phyloP scores from a whole-genome alignment of 169 alveolate genomes.

The Cyclospora cayetanensis region DNA sequence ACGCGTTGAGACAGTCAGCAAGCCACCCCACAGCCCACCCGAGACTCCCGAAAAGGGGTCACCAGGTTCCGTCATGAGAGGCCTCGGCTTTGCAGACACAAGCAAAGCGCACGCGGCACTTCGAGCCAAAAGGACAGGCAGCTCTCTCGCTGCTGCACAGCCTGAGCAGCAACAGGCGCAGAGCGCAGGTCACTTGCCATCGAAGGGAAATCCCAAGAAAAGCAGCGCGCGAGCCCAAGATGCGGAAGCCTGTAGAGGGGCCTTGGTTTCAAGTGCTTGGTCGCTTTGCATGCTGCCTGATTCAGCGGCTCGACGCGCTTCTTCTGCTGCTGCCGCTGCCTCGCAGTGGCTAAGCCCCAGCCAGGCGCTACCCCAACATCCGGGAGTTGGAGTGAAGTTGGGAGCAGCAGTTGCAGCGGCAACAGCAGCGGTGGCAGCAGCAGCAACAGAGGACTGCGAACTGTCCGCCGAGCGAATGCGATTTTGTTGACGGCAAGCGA shows the following conservation, averaged over 20 bases:
- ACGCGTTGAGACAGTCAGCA: neutral
- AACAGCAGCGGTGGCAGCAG: slow-evolving; percentile 39
- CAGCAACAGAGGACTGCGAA: neutral
- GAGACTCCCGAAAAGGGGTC: neutral
- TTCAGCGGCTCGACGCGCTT: too few relatives aligned
- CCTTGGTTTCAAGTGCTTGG: neutral
- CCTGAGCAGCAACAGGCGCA: neutral
- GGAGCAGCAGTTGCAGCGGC: slow-evolving; percentile 39
- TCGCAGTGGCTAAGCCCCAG: neutral
- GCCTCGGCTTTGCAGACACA: too few relatives aligned
- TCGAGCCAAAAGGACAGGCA: too few relatives aligned
- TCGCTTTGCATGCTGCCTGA: neutral
- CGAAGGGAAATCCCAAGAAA: neutral
- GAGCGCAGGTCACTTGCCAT: neutral
- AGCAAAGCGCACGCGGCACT: too few relatives aligned
- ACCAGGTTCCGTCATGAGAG: too few relatives aligned
- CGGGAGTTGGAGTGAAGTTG: neutral
- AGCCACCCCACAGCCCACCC: neutral
- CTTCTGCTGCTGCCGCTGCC: neutral
- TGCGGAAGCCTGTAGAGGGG: neutral
- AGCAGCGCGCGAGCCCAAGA: slow-evolving; percentile 6
- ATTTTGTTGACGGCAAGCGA: neutral
- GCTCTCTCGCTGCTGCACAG: neutral
- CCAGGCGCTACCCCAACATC: slow-evolving; percentile 2
- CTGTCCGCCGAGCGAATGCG: slow-evolving; percentile 5